Evolutionary conservation across 129 eudicot genomes (phyloP), one percentile per base, ranked within the genome.

Genomic region (Chrysanthemum lavandulifolium): DNA sequence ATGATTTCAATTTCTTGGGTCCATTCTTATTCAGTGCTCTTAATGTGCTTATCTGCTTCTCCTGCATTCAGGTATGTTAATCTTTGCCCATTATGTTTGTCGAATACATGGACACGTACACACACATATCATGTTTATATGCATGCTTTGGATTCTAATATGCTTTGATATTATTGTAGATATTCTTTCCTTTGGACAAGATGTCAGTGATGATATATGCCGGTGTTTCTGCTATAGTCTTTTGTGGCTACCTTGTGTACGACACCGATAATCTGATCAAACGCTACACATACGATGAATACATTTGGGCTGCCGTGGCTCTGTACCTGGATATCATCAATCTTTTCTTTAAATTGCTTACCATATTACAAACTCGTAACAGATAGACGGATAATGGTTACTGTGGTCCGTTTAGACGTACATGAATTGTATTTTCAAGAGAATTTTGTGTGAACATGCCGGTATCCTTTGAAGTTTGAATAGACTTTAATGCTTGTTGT

Each of bases 231-330:
- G 83, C 97, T 21, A 79, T 90, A 58, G 61, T 90, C 60, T 90
- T 87, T 73, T 90, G 94, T 47, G 97, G 94, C 11, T 90, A 90
- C 78, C 87, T 87, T 13, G 68, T 90, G 0, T 90, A 90, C 10
- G 97, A 87, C 78, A 90, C 97, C 0, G 91, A 90, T 64, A 85
- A 90, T 68, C 75, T 90, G 79, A 90, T 90, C 74, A 90, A 90
- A 67, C 78, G 97, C 13, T 83, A 90, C 70, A 27, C 83, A 0
- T 90, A 90, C 15, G 97, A 90, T 2, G 84, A 90, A 61, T 87
- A 85, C 87, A 90, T 90, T 2, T 90, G 94, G 94, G 97, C 97
- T 31, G 89, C 97, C 6, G 89, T 90, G 7, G 79, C 89, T 0
- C 75, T 90, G 27, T 90, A 87, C 54, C 76, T 90, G 14, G 94